Percentiles rank a stretch among this genome's conserved stretches.
These are phyloP conservation scores for Wolfiporia cocos DNA, from an alignment of 1,284 basidiomycete genomes.

Conservation along the genomic window DNA sequence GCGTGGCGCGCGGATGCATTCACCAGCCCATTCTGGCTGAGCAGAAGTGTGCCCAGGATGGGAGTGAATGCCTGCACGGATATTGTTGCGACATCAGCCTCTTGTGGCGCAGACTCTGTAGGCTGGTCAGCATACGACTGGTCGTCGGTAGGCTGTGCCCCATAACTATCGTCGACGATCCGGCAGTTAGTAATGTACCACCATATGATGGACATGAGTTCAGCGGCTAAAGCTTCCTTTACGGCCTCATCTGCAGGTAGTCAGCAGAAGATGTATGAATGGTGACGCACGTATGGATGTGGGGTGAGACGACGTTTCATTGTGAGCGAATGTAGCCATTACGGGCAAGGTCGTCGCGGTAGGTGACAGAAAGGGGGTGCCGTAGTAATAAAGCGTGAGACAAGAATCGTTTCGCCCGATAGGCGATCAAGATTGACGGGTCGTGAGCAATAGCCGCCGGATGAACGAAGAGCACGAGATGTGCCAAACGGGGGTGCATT, in stretches of 20 bases:
- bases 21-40: constrained; percentile 74
- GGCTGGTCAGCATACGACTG: constrained; percentile 1
- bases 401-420: too few species aligned
- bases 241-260: constrained; percentile 72
- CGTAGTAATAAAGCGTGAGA: too few species aligned
- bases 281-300: too few species aligned
- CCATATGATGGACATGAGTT: constrained; percentile 85
- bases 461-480: too few species aligned
- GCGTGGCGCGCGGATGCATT: constrained; percentile 72
- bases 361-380: too few species aligned
- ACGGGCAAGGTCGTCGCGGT: too few species aligned
- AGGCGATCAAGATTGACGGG: too few species aligned
- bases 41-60: constrained; percentile 82
- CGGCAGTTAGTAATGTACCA: constrained; percentile 86
- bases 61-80: constrained; percentile 88
- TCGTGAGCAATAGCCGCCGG: too few species aligned
- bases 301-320: too few species aligned
- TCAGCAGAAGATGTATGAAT: too few species aligned
- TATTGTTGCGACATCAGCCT: constrained; percentile 37
- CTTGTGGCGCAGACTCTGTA: background rate
- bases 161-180: constrained; percentile 48
- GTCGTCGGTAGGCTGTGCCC: constrained; percentile 1
- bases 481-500: too few species aligned
- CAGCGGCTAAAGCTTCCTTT: constrained; percentile 84
- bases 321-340: too few species aligned